Evolutionary conservation across 371 early-diverging fungal species (phyloP).

Genomic region (Haplosporangium sp.): DNA sequence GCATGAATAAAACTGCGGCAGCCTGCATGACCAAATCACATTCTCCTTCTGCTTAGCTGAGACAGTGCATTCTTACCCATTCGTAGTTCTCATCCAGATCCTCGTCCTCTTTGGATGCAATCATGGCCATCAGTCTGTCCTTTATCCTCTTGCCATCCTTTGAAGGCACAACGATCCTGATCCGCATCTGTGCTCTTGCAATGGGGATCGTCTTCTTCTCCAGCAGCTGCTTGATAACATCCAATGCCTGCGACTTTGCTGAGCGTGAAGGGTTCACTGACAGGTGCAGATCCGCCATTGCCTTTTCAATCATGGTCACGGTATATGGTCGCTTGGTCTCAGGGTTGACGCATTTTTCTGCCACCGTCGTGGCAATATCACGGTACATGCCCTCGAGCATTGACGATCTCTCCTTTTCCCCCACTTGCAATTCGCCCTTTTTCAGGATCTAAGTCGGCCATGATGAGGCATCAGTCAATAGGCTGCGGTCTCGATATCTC

Average conservation of each 20-base stretch:
- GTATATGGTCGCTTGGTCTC: constrained; percentile 95
- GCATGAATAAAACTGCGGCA: constrained; percentile 9
- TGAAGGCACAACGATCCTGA: constrained; percentile 77
- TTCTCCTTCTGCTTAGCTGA: neutral
- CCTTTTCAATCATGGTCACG: constrained; percentile 97
- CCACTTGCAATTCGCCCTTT: constrained; percentile 96
- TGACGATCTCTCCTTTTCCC: constrained; percentile 92
- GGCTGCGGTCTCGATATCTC: neutral
- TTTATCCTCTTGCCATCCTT: constrained; percentile 91
- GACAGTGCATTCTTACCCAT: constrained; percentile 64
- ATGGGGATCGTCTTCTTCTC: constrained; percentile 90
- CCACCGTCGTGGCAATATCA: constrained; percentile 94
- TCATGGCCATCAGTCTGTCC: constrained; percentile 77
- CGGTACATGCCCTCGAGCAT: constrained; percentile 83
- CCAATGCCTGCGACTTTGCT: constrained; percentile 91
- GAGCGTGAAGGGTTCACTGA: constrained; percentile 88
- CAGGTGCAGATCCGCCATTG: constrained; percentile 92
- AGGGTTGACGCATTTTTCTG: constrained; percentile 96
- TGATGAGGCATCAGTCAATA: neutral
- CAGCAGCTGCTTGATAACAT: constrained; percentile 92
- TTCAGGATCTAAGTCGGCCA: constrained; percentile 77
- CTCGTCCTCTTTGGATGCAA: constrained; percentile 89
- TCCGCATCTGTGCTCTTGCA: constrained; percentile 92
- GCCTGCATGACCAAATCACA: neutral
- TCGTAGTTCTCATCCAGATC: constrained; percentile 86